phyloP scores from a whole-genome alignment of 2,329 filamentous ascomycete species.

The Helotiales sp. region DNA sequence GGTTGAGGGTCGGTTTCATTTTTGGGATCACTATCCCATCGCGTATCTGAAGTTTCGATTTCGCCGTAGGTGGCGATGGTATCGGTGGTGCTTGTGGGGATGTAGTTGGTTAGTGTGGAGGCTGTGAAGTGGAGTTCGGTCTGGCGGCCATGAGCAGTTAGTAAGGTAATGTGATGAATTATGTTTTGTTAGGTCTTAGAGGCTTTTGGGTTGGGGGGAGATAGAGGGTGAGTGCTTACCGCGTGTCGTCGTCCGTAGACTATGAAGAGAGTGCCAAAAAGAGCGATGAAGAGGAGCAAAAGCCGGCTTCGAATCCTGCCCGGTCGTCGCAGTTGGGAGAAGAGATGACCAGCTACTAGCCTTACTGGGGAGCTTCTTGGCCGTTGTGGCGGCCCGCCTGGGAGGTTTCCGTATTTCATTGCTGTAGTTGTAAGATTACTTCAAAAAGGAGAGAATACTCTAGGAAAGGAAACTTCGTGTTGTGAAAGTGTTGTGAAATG shows the following conservation, averaged over 20 bases:
- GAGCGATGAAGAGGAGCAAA: slow-evolving; percentile 19
- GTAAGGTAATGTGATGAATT: not conserved
- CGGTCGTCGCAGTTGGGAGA: slow-evolving; percentile 30
- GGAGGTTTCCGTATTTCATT: slow-evolving; percentile 22
- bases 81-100: slow-evolving; percentile 25
- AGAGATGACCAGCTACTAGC: slow-evolving; percentile 24
- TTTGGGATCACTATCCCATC: slow-evolving; percentile 25
- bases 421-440: not conserved
- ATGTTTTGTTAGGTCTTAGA: not conserved
- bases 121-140: slow-evolving; percentile 25
- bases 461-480: no score
- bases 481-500: not conserved
- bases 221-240: not conserved
- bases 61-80: slow-evolving; percentile 21
- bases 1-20: slow-evolving; percentile 9
- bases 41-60: slow-evolving; percentile 15
- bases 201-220: not conserved
- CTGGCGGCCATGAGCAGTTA: slow-evolving; percentile 14
- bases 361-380: slow-evolving; percentile 22
- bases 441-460: no score
- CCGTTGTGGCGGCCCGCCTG: slow-evolving; percentile 10
- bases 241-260: slow-evolving; percentile 15
- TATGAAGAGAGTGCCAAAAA: slow-evolving; percentile 22
- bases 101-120: slow-evolving; percentile 21
- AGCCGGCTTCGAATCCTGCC: slow-evolving; percentile 29